Base-by-base conservation (phyloP, 108 stramenopile species). In the Nitzschia inconspicua region DNA sequence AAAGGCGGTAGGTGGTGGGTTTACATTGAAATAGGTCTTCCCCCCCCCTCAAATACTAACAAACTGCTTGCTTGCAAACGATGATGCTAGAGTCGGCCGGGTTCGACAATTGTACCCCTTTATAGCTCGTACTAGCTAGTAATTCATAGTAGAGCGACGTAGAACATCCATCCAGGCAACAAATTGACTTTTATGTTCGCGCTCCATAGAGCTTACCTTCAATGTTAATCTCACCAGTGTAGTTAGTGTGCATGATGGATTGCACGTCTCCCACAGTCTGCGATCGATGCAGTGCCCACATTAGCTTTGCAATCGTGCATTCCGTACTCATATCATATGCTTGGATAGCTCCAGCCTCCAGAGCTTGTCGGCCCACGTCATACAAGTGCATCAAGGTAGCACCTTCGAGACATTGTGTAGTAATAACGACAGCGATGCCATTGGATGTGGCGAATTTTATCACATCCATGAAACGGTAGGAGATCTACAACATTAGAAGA, bases 241-340 rank as follows among this genome's bases (percentile, higher is more conserved):
- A 64, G 51, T 64, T 53, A 14, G 49, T 51, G 25, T 64, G 63
- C 63, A 64, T 64, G 22, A 64, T 51, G n/a, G 18, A 20, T 27
- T 40, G 63, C 30, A 64, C 54, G 34, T 64, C 51, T 2, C 37
- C 31, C n/a, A 32, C 19, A 20, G 27, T 20, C 16, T 7, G 20
- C 7, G 63, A 28, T 4, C 43, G 63, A n/a, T 53, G 24, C 51
- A 64, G 31, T 23, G 63, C 44, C 63, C 63, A 64, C 50, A 52
- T 51, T 14, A 89, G 78, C 65, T 89, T 89, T 20, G 82, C 69
- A 22, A 65, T 75, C 26, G 40, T 67, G n/a, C 78, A 80, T 67
- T 96, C 95, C 32, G 79, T 49, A 19, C 92, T 94, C 93, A 96
- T 93, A 67, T 96, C 95, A 25, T 77, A 69, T 20, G 82, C 88